phyloP scores from a whole-genome alignment of 495 filamentous ascomycete species.

The Polyplosphaeria fusca region DNA sequence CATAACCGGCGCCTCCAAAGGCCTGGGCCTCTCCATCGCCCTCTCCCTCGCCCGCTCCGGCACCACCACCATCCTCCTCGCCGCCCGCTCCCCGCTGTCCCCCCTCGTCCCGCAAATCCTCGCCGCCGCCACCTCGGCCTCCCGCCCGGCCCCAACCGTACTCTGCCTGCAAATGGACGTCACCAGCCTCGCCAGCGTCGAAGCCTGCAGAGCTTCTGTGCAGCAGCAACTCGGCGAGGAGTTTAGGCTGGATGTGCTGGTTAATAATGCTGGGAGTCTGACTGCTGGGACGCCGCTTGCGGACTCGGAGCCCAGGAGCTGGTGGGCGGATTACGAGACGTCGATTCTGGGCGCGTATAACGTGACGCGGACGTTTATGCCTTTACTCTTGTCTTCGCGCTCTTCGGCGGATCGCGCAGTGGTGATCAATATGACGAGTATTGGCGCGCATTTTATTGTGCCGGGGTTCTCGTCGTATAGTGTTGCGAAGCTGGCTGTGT shows the following conservation, averaged over 20 bases:
- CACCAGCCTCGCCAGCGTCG: slow-evolving; percentile 41
- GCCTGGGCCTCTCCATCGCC: slow-evolving; percentile 31
- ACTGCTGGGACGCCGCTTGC: slow-evolving; percentile 40
- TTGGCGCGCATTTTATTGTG: slow-evolving; percentile 42
- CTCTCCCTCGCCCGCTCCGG: slow-evolving; percentile 35
- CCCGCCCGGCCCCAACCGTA: slow-evolving; percentile 43
- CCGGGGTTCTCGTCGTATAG: slow-evolving; percentile 32
- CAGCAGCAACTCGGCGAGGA: slow-evolving; percentile 38
- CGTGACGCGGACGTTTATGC: slow-evolving; percentile 43
- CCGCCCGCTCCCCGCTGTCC: slow-evolving; percentile 45
- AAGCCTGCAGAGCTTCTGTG: slow-evolving; percentile 37
- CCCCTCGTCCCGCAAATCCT: slow-evolving; percentile 40
- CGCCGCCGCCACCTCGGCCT: slow-evolving; percentile 41
- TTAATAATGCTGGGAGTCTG: slow-evolving; percentile 54
- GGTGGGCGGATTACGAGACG: slow-evolving; percentile 47
- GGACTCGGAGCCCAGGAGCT: slow-evolving; percentile 47
- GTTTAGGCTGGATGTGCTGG: slow-evolving; percentile 51
- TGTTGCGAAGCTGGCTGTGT: slow-evolving; percentile 2
- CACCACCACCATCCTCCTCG: slow-evolving; percentile 35
- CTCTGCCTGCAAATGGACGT: slow-evolving; percentile 47
- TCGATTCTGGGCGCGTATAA: slow-evolving; percentile 51
- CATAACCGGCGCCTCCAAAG: slow-evolving; percentile 36
- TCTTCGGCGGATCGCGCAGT: slow-evolving; percentile 41
- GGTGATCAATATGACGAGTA: slow-evolving; percentile 47
- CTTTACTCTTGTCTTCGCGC: slow-evolving; percentile 45